Evolutionary conservation across 805 yeast genomes (phyloP), one percentile per base, ranked within the genome.

Genomic region (Pichia scutulata): DNA sequence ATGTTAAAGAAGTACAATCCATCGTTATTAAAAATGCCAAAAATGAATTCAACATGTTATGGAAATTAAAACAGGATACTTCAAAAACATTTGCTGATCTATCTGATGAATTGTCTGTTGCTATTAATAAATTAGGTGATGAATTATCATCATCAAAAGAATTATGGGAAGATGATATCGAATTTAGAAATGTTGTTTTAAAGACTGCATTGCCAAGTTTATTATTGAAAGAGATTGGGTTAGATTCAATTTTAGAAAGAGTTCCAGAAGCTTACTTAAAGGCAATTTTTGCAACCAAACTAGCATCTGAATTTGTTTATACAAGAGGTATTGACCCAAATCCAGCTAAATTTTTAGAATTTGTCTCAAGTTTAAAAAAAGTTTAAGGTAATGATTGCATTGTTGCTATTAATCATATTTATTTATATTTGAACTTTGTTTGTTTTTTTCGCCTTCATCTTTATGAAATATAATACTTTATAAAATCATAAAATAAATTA

Each of bases 241-340:
- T 88, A 50, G 84, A 82, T 10, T 70, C 71, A 50, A 81, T 92
- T 40, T 72, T 92, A 59, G 61, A 70, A 43, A 80, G 93, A 61
- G 93, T 92, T 39, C 99, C 99, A 19, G 86, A 77, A 51, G 78
- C 95, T 47, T 93, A 92, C 66, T 74, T 92, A 65, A 83, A 81
- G 63, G 96, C 97, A 3, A 79, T 92, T 58, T 86, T 92, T 63
- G 95, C 96, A 43, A 84, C 93, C 36, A 84, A 81, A 62, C 74
- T 89, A 60, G 89, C 96, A 12, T 85, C 95, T 44, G 76, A 84
- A 44, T 89, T 86, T 67, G 95, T 89, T 49, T 89, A 89, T 69
- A 74, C 85, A 25, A 76, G 83, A 62, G 97, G 97, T 50, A 73
- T 81, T 52, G 87, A 80, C 54, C 81, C 92, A 43, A 87, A 88